These are phyloP conservation scores for Eucalyptus regnans DNA, from an alignment of 345 rosid species.

Conservation along the genomic window DNA sequence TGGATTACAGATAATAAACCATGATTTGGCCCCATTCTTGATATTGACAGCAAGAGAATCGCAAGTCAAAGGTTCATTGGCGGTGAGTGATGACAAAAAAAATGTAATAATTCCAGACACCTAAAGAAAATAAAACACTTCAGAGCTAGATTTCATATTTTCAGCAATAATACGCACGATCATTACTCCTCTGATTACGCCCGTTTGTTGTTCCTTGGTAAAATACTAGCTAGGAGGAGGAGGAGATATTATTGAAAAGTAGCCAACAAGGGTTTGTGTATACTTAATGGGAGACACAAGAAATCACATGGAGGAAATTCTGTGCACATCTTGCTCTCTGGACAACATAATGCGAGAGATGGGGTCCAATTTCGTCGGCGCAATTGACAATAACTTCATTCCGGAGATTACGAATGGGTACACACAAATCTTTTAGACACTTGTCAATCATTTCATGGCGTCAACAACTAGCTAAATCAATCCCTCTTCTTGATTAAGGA, in stretches of 20 bases:
- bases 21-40: neutral
- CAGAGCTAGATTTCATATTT: neutral
- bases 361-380: neutral
- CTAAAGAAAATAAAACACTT: neutral
- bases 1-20: neutral
- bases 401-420: neutral
- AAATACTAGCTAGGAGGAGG: neutral
- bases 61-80: neutral
- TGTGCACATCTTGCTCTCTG: neutral
- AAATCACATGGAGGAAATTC: neutral
- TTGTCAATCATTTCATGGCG: neutral
- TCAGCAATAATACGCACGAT: neutral
- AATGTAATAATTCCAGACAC: neutral
- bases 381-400: neutral
- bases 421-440: neutral
- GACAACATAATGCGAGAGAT: neutral
- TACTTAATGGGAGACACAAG: neutral
- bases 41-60: neutral
- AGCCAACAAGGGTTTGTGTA: neutral
- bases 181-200: neutral
- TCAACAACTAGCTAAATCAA: neutral
- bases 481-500: neutral
- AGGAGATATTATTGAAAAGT: neutral
- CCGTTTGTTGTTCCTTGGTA: neutral
- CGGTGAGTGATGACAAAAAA: neutral